Conservation (phyloP, 495 filamentous ascomycete species). For the Halenospora varia region DNA sequence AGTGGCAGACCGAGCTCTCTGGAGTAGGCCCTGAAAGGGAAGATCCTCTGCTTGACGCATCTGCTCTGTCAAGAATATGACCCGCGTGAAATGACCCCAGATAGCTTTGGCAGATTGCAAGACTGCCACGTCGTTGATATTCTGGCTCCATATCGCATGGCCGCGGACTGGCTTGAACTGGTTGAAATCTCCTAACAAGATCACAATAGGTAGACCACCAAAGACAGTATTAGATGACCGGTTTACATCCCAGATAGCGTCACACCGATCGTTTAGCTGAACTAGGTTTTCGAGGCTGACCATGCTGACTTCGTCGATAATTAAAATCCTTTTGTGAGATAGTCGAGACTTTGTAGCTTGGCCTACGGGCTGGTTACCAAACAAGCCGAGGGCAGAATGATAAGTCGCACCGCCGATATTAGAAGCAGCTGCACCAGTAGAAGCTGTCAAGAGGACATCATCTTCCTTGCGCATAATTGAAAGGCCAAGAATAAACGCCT, state of each 20-base stretch:
- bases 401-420: conserved; percentile 1
- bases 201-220: conserved; percentile 8
- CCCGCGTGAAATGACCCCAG: conserved; percentile 3
- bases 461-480: conserved; percentile 1
- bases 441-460: not conserved
- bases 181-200: conserved; percentile 11
- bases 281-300: conserved; percentile 1
- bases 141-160: conserved; percentile 13
- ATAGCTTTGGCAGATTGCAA: not conserved
- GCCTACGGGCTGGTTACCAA: conserved; percentile 1
- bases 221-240: conserved; percentile 6
- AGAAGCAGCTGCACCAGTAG: not conserved
- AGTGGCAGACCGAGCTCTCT: conserved; percentile 2
- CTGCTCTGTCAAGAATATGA: conserved; percentile 2
- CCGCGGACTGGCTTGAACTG: conserved; percentile 12
- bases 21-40: not conserved
- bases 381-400: conserved; percentile 2
- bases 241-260: conserved; percentile 9
- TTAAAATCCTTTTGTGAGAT: conserved; percentile 10
- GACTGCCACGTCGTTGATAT: conserved; percentile 17
- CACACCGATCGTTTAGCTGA: conserved; percentile 6
- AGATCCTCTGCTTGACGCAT: conserved; percentile 7
- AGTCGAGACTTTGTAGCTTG: conserved; percentile 1
- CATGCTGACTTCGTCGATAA: conserved; percentile 8
- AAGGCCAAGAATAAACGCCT: conserved; percentile 2